Conservation (phyloP, 2,329 filamentous ascomycete genomes). For the Diplodia intermedia region DNA sequence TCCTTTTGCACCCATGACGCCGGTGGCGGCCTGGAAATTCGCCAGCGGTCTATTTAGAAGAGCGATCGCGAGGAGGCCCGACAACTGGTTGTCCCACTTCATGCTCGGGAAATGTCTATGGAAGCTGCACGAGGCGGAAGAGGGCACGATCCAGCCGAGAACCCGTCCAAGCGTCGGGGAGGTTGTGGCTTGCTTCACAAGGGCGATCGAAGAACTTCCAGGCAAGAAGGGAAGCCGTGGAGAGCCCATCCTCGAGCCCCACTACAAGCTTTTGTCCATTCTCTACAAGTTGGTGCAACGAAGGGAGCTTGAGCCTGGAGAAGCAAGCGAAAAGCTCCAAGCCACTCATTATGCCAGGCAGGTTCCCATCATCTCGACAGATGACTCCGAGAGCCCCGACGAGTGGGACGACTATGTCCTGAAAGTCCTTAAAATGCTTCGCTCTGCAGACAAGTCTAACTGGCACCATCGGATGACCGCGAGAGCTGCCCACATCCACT, state of each 20-base stretch:
- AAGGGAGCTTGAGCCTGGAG: constrained; percentile 52
- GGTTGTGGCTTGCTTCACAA: constrained; percentile 64
- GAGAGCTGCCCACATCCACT: constrained; percentile 70
- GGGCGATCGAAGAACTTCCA: constrained; percentile 67
- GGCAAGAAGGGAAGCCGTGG: constrained; percentile 63
- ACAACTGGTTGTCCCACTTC: constrained; percentile 72
- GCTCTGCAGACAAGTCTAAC: constrained; percentile 82
- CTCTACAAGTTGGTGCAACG: constrained; percentile 78
- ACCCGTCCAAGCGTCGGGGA: constrained; percentile 47
- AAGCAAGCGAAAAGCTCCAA: constrained; percentile 59
- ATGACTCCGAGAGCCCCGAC: constrained; percentile 51
- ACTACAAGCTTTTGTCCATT: constrained; percentile 87
- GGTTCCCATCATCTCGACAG: constrained; percentile 44
- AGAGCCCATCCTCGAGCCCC: constrained; percentile 86
- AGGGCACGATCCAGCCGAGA: constrained; percentile 45
- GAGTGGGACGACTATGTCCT: constrained; percentile 68
- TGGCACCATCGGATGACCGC: constrained; percentile 94
- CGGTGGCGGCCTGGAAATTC: constrained; percentile 70
- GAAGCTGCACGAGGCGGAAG: constrained; percentile 68
- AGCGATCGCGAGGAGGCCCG: constrained; percentile 64
- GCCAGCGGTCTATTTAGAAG: constrained; percentile 66
- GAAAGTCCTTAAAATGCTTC: constrained; percentile 65
- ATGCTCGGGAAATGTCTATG: constrained; percentile 75
- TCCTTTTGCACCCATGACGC: constrained; percentile 64
- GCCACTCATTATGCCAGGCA: constrained; percentile 64